Evolutionary conservation across 2,329 filamentous ascomycete species (phyloP), one percentile per base, ranked within the genome.

Genomic region (Alternaria conjuncta): DNA sequence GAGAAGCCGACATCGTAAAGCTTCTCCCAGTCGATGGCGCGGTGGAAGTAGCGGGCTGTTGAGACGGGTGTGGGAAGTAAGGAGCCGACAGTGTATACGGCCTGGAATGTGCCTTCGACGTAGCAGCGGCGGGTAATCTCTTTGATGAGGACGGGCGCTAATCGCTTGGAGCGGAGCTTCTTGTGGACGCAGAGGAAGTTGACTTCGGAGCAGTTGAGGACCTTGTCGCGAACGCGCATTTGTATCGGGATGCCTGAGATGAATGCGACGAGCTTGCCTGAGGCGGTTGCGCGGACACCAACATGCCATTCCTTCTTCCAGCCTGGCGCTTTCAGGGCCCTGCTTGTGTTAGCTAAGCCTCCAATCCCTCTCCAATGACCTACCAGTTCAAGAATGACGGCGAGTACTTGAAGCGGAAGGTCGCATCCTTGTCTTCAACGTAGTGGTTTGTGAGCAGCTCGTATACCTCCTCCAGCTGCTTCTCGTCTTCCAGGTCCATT

Each of bases 141-240:
- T 81, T 97, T 97, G 85, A 99, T 99, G 57, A 99, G 88, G 2
- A 98, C 92, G 0, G 96, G 96, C 0, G 96, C 90, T 46, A 99
- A 88, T 57, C 96, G 90, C 84, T 98, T 97, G 61, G 92, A 89
- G 55, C 96, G 92, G 30, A 99, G 89, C 83, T 98, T 98, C 86
- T 98, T 98, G 86, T 99, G 96, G 59, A 99, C 91, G 76, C 94
- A 97, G 70, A 99, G 90, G 82, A 98, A 99, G 84, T 99, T 99
- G 82, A 99, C 96, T 80, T 99, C 96, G 53, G 92, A 94, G 71
- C 92, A 90, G 66, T 89, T 88, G 64, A 99, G 82, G 61, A 87
- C 83, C 63, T 92, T 92, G 63, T 91, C 85, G 67, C 94, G 92
- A 46, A 99, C 90, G 56, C 91, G 90, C 61, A 99, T 85, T 68